phyloP scores from a whole-genome alignment of 305 asterid species.

The Withania somnifera region DNA sequence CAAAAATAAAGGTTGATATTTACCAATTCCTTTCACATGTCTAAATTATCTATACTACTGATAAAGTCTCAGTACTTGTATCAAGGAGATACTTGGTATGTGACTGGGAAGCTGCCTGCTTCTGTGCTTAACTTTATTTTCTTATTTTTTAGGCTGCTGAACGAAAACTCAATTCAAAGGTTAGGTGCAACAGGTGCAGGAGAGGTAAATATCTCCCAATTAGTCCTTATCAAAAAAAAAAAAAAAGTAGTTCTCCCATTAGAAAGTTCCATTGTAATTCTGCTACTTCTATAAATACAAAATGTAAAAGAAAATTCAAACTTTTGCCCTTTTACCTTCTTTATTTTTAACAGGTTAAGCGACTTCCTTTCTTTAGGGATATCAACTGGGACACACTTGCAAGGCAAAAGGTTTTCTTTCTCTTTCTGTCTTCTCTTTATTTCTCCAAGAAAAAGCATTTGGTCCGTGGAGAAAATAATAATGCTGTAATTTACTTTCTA shows the following conservation, averaged over 20 bases:
- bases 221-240: no score
- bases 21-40: not conserved
- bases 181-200: slow-evolving; percentile 88
- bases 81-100: not conserved
- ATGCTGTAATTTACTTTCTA: slow-evolving; percentile 10
- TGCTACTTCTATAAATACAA: slow-evolving; percentile 6
- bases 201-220: slow-evolving; percentile 44
- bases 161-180: slow-evolving; percentile 82
- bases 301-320: not conserved
- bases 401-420: slow-evolving; percentile 70
- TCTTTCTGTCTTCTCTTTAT: slow-evolving; percentile 5
- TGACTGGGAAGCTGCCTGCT: not conserved
- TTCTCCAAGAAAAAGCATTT: not conserved
- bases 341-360: slow-evolving; percentile 56
- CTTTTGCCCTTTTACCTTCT: not conserved
- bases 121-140: slow-evolving; percentile 4
- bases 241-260: no score
- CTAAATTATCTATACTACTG: not conserved
- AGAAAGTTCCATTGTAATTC: not conserved
- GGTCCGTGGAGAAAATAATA: not conserved
- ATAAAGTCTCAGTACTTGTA: not conserved
- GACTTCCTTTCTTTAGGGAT: slow-evolving; percentile 62
- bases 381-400: slow-evolving; percentile 91
- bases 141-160: slow-evolving; percentile 54
- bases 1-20: not conserved